Conservation (phyloP, 805 yeast genomes). For the Crinitomyces ghanaensis region DNA sequence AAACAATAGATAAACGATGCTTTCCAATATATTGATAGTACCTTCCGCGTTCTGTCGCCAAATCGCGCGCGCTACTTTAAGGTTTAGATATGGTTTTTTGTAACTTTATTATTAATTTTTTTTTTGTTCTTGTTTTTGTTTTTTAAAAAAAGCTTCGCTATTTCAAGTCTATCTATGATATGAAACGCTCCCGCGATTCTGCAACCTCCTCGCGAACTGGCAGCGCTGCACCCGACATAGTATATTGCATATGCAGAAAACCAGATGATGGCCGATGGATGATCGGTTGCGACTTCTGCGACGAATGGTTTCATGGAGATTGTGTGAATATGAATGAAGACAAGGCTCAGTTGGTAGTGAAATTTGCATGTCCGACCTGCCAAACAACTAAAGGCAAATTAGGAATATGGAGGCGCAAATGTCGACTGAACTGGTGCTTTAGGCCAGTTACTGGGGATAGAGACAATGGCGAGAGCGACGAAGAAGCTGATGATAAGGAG, state of each 20-base stretch:
- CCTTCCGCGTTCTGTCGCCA: too few species aligned
- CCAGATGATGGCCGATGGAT: constrained; percentile 73
- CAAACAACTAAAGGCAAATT: constrained; percentile 7
- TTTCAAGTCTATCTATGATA: too few species aligned
- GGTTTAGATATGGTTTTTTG: too few species aligned
- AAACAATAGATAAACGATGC: too few species aligned
- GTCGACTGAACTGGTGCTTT: constrained; percentile 49
- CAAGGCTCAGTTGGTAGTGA: constrained; percentile 45
- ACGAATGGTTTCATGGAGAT: constrained; percentile 84
- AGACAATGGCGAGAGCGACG: neutral
- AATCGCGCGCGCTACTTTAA: too few species aligned
- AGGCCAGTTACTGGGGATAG: constrained; percentile 36
- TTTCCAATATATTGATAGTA: too few species aligned
- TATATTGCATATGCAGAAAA: constrained; percentile 62
- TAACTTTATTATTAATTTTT: too few species aligned
- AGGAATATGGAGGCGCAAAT: constrained; percentile 66
- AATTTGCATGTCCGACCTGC: constrained; percentile 68
- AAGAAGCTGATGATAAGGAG: too few species aligned
- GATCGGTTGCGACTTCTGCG: constrained; percentile 95
- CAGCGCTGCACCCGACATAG: constrained; percentile 3
- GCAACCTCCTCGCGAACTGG: too few species aligned
- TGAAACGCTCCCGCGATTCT: too few species aligned
- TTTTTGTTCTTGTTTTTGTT: too few species aligned
- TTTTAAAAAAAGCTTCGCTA: too few species aligned
- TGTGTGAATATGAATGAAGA: constrained; percentile 52